phyloP scores from a whole-genome alignment of 352 stramenopile species.

The Aphanomyces astaci region DNA sequence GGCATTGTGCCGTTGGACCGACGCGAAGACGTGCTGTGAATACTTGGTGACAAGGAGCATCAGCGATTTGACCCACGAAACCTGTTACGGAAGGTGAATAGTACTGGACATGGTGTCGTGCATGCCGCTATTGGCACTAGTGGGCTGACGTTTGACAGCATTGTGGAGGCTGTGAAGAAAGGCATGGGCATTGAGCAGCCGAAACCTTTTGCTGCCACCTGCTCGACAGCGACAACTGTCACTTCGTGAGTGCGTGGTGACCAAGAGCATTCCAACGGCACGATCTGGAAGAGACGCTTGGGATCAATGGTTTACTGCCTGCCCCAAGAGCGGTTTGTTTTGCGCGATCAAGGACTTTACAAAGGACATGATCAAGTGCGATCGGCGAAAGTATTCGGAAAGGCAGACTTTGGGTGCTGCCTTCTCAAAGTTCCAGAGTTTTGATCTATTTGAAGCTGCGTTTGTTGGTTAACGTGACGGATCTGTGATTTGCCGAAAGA shows the following conservation, averaged over 20 bases:
- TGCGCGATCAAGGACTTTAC: conserved; percentile 9
- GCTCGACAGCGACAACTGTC: neutral
- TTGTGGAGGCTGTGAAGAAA: neutral
- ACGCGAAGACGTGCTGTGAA: neutral
- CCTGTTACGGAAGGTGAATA: neutral
- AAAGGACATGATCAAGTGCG: neutral
- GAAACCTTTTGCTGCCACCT: neutral
- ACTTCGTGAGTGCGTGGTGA: neutral
- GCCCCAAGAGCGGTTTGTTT: neutral
- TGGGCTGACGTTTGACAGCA: neutral
- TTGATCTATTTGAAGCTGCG: conserved; percentile 6
- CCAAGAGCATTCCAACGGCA: conserved; percentile 2
- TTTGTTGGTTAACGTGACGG: neutral
- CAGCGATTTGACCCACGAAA: conserved; percentile 1
- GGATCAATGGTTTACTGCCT: conserved; percentile 1
- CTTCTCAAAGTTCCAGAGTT: neutral
- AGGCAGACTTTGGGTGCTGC: neutral
- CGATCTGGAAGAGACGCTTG: neutral
- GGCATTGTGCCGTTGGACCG: conserved; percentile 10
- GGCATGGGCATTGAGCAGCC: neutral
- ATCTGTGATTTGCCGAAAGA: no score
- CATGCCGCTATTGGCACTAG: neutral
- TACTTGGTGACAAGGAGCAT: neutral
- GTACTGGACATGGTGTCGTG: neutral
- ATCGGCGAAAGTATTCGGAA: conserved; percentile 14